Conservation (phyloP, 768 basidiomycete genomes). For the Gloeopeniophorella convolvens region DNA sequence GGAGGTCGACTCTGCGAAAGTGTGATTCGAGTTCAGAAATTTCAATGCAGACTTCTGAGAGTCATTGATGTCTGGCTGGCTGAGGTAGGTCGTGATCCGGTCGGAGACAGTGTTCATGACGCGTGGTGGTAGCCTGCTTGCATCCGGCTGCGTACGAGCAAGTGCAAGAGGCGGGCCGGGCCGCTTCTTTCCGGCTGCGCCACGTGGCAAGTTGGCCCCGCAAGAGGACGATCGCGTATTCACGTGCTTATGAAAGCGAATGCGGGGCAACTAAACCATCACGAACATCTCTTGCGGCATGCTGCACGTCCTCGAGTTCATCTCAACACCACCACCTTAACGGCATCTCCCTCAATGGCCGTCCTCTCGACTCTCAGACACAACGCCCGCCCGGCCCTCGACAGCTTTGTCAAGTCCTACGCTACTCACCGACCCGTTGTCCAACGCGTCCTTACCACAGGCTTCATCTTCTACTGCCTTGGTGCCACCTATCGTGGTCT, state of each 20-base stretch:
- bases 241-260: no score
- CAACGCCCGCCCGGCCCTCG: slow-evolving; percentile 33
- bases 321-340: background rate
- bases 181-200: background rate
- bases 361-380: slow-evolving; percentile 26
- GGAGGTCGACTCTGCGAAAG: slow-evolving; percentile 31
- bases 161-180: background rate
- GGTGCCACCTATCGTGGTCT: slow-evolving; percentile 55
- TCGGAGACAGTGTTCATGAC: slow-evolving; percentile 23
- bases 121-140: background rate
- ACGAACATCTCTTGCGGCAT: no score
- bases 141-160: background rate
- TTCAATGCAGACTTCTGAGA: slow-evolving; percentile 32
- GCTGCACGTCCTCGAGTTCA: no score
- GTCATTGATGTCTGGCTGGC: slow-evolving; percentile 38
- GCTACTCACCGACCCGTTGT: slow-evolving; percentile 58
- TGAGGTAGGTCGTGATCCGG: slow-evolving; percentile 43
- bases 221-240: background rate
- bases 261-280: no score
- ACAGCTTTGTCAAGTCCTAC: slow-evolving; percentile 48
- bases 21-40: slow-evolving; percentile 41
- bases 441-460: slow-evolving; percentile 61
- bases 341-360: slow-evolving; percentile 23
- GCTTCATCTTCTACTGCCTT: slow-evolving; percentile 68
- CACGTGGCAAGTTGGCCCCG: background rate